Percentiles rank a stretch among this genome's conserved stretches.
Evolutionary conservation across 129 eudicot genomes (phyloP).

Genomic region (Artemisia annua): DNA sequence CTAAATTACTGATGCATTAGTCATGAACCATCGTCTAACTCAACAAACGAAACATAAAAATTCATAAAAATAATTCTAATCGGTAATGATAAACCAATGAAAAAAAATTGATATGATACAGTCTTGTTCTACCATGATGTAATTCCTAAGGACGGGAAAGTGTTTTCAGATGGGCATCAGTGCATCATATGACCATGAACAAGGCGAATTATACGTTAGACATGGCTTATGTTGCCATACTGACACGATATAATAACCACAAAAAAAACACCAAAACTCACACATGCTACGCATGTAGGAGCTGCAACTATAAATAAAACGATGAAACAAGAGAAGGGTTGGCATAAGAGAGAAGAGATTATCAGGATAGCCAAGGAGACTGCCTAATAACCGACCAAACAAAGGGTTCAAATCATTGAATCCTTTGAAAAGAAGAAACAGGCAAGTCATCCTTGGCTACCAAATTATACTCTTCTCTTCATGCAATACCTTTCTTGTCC

Average conservation of each 20-base stretch:
- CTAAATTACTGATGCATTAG: not conserved
- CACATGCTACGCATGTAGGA: not conserved
- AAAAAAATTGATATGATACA: too few relatives aligned
- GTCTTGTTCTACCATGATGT: too few relatives aligned
- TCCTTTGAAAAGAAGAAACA: slow-evolving; percentile 30
- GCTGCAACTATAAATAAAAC: not conserved
- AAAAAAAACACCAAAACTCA: slow-evolving; percentile 1
- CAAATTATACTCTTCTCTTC: slow-evolving; percentile 46
- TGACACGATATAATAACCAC: too few relatives aligned
- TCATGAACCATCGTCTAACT: not conserved
- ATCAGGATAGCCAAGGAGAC: slow-evolving; percentile 53
- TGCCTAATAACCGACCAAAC: slow-evolving; percentile 41
- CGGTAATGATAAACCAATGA: too few relatives aligned
- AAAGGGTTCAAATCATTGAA: not conserved
- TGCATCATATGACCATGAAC: too few relatives aligned
- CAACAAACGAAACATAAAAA: not conserved
- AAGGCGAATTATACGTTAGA: too few relatives aligned
- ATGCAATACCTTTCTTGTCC: slow-evolving; percentile 44
- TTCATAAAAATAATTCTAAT: too few relatives aligned
- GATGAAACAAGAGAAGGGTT: slow-evolving; percentile 30
- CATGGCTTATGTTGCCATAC: too few relatives aligned
- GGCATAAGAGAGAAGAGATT: slow-evolving; percentile 42
- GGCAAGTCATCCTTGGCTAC: slow-evolving; percentile 85
- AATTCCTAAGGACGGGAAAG: too few relatives aligned
- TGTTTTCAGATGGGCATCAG: too few relatives aligned